phyloP scores from a whole-genome alignment of 2,329 filamentous ascomycete genomes.

The Lasiodiplodia hormozganensis region DNA sequence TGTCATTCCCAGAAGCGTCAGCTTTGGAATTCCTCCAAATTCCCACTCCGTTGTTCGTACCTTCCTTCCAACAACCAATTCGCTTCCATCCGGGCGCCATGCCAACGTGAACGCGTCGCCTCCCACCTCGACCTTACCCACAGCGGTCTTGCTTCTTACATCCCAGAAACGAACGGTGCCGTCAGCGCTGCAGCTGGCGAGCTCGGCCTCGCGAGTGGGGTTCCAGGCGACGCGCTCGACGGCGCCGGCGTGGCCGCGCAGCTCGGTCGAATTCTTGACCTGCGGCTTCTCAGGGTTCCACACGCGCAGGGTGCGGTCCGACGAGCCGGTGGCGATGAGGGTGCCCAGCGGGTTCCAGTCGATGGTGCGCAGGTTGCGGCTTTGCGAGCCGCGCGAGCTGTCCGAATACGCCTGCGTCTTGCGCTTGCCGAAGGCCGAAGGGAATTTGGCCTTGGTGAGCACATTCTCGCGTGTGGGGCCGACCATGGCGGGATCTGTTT shows the following conservation, averaged over 20 bases:
- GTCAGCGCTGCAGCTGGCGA: constrained; percentile 76
- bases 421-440: constrained; percentile 68
- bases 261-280: constrained; percentile 76
- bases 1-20: constrained; percentile 6
- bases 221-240: constrained; percentile 83
- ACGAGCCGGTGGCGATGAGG: constrained; percentile 80
- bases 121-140: constrained; percentile 71
- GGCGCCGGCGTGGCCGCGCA: constrained; percentile 69
- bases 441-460: constrained; percentile 74
- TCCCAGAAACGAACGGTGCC: constrained; percentile 83
- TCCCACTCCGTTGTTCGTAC: constrained; percentile 50
- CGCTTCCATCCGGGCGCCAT: constrained; percentile 72
- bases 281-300: constrained; percentile 83
- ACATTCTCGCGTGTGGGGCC: constrained; percentile 58
- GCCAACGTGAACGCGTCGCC: constrained; percentile 74
- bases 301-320: constrained; percentile 73
- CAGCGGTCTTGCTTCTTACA: constrained; percentile 72
- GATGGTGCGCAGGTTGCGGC: constrained; percentile 69
- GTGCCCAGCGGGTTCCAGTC: constrained; percentile 89
- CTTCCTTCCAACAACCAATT: constrained; percentile 75
- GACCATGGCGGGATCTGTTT: constrained; percentile 26
- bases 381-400: constrained; percentile 41
- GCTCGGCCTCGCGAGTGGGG: constrained; percentile 76
- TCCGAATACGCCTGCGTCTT: constrained; percentile 73
- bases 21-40: not conserved